A percentile compares a stretch with the other conserved stretches of the same genome.
Conservation (phyloP, 495 filamentous ascomycete species). For the Penicillium mononematosum region DNA sequence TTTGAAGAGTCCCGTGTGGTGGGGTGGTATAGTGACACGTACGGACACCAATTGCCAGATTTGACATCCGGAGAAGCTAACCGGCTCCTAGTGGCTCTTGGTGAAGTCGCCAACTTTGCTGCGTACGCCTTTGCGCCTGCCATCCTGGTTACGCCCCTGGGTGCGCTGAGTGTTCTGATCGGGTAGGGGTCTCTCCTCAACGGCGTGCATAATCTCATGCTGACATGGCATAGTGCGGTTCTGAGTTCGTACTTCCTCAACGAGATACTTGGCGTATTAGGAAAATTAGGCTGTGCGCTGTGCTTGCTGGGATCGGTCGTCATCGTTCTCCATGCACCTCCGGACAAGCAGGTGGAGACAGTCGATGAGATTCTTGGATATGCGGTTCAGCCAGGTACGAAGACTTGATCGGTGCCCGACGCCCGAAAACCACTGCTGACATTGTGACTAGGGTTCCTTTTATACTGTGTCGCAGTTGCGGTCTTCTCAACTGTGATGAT, state of each 20-base stretch:
- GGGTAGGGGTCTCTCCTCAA: constrained; percentile 50
- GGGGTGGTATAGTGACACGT: constrained; percentile 88
- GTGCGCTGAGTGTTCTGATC: constrained; percentile 90
- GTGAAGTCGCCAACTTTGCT: constrained; percentile 93
- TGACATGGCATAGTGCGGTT: constrained; percentile 64
- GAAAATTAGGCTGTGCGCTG: constrained; percentile 92
- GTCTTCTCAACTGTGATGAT: constrained; percentile 92
- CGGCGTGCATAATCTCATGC: constrained; percentile 13
- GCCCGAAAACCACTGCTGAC: background rate
- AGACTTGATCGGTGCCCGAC: background rate
- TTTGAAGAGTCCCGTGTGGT: constrained; percentile 89
- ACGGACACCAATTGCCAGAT: constrained; percentile 32
- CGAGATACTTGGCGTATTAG: constrained; percentile 82
- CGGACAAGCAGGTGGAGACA: constrained; percentile 82
- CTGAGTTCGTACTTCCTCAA: constrained; percentile 91
- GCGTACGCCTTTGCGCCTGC: constrained; percentile 98
- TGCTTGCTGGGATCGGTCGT: constrained; percentile 95
- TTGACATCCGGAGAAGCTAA: constrained; percentile 19
- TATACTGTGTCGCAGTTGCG: constrained; percentile 74
- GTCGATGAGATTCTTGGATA: constrained; percentile 86
- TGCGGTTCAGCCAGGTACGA: constrained; percentile 83
- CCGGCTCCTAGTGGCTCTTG: constrained; percentile 60
- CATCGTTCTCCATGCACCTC: constrained; percentile 94
- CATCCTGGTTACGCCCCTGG: constrained; percentile 92
- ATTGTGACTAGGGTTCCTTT: constrained; percentile 66